These are phyloP conservation scores for Rhodotorula taiwanensis DNA, from an alignment of 768 basidiomycete species.

Conservation along the genomic window DNA sequence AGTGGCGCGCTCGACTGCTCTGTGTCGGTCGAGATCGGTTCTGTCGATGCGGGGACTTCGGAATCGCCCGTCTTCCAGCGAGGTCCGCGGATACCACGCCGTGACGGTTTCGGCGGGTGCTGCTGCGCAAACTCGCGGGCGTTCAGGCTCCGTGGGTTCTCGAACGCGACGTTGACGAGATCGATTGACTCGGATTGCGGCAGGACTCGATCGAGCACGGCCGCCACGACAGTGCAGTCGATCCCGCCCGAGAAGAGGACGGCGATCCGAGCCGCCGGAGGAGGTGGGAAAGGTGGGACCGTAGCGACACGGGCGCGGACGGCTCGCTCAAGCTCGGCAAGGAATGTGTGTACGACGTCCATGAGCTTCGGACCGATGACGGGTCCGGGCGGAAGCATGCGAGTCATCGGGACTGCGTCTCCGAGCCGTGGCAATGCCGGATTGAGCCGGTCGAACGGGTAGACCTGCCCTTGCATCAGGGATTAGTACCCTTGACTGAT, in stretches of 20 bases:
- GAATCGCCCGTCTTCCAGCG: conserved; percentile 34
- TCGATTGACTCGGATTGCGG: conserved; percentile 31
- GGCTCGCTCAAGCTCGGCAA: conserved; percentile 18
- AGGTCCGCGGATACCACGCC: too few species aligned
- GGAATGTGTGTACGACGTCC: conserved; percentile 39
- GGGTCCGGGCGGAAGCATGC: background rate
- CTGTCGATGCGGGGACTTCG: too few species aligned
- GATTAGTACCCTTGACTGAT: background rate
- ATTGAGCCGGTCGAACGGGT: conserved; percentile 36
- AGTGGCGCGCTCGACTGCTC: background rate
- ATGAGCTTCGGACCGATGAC: conserved; percentile 22
- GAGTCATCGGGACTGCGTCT: conserved; percentile 3
- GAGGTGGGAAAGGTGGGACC: conserved; percentile 6
- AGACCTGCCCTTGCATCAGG: conserved; percentile 31
- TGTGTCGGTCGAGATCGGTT: background rate
- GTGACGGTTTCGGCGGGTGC: too few species aligned
- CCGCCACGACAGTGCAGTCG: conserved; percentile 77
- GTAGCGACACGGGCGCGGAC: conserved; percentile 33
- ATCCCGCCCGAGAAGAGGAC: conserved; percentile 94
- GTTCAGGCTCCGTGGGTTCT: conserved; percentile 76
- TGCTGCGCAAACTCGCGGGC: conserved; percentile 18
- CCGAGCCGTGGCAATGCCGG: conserved; percentile 38
- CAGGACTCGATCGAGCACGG: conserved; percentile 63
- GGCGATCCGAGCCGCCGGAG: conserved; percentile 53
- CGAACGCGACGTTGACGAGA: conserved; percentile 45